Percentiles rank a stretch among this genome's conserved stretches.
Evolutionary conservation across 2,329 filamentous ascomycete species (phyloP).

Genomic region (Pyrenophora seminiperda): DNA sequence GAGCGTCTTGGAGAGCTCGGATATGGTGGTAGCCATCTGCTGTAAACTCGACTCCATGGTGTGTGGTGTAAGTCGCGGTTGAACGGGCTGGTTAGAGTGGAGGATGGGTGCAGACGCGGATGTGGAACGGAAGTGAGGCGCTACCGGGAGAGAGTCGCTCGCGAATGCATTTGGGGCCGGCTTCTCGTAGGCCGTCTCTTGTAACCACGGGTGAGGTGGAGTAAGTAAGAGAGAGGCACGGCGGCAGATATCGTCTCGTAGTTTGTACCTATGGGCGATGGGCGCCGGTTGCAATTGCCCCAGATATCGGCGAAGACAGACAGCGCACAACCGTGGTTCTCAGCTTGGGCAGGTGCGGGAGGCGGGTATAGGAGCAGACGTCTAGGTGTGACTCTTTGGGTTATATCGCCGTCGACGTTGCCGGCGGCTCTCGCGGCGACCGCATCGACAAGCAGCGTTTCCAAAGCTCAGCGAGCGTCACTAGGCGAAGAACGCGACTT

Average conservation of each 20-base stretch:
- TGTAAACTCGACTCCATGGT: slow-evolving; percentile 49
- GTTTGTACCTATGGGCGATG: no score
- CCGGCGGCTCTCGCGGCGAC: slow-evolving; percentile 34
- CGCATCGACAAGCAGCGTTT: slow-evolving; percentile 22
- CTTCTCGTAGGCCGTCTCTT: not conserved
- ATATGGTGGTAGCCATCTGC: slow-evolving; percentile 46
- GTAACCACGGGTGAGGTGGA: slow-evolving; percentile 17
- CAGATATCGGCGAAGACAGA: slow-evolving; percentile 3
- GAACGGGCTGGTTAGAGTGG: slow-evolving; percentile 1
- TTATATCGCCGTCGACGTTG: slow-evolving; percentile 22
- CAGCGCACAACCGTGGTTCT: not conserved
- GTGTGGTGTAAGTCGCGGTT: slow-evolving; percentile 5
- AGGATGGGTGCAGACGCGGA: not conserved
- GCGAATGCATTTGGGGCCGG: slow-evolving; percentile 18
- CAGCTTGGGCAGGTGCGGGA: not conserved
- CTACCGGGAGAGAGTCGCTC: slow-evolving; percentile 21
- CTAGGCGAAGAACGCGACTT: slow-evolving; percentile 27
- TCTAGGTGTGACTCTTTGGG: not conserved
- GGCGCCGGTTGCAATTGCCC: slow-evolving; percentile 28
- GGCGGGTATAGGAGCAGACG: not conserved
- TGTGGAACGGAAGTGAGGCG: slow-evolving; percentile 9
- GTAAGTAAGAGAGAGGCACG: slow-evolving; percentile 13
- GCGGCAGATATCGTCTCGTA: slow-evolving; percentile 9
- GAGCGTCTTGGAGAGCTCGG: slow-evolving; percentile 58
- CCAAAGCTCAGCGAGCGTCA: slow-evolving; percentile 39